These are phyloP conservation scores for Podospora tetraspora DNA, from an alignment of 495 filamentous ascomycete species.

Conservation along the genomic window DNA sequence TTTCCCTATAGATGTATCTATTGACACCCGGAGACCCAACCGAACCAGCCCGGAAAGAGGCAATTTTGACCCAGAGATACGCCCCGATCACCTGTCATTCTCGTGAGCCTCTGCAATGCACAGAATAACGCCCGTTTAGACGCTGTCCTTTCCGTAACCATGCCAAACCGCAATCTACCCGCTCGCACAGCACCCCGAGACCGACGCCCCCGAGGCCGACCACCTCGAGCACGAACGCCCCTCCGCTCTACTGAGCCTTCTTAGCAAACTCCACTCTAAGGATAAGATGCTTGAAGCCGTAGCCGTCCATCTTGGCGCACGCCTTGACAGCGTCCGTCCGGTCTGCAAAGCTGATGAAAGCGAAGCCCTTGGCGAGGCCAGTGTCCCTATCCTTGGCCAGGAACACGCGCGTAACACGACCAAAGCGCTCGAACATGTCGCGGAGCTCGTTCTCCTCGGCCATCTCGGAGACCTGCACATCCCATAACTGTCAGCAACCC, in stretches of 20 bases:
- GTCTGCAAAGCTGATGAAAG: conserved; percentile 94
- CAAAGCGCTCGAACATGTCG: conserved; percentile 96
- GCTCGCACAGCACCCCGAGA: no score
- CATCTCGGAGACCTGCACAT: conserved; percentile 81
- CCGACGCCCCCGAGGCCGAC: no score
- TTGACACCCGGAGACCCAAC: background rate
- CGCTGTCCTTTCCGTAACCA: conserved; percentile 1
- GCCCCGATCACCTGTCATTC: background rate
- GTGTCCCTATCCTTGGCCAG: conserved; percentile 96
- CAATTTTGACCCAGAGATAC: background rate
- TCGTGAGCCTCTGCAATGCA: background rate
- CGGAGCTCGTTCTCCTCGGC: conserved; percentile 91
- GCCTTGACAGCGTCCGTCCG: conserved; percentile 82
- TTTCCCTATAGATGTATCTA: background rate
- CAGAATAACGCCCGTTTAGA: background rate
- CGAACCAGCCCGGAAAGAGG: background rate
- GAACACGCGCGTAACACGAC: conserved; percentile 94
- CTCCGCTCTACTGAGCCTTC: conserved; percentile 48
- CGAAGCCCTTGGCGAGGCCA: conserved; percentile 90
- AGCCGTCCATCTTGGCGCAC: conserved; percentile 97
- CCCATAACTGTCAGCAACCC: conserved; percentile 13
- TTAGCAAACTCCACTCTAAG: conserved; percentile 89
- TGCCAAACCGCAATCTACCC: background rate
- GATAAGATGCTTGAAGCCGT: conserved; percentile 86
- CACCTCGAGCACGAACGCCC: no score